Conservation (phyloP, 1,139 yeast genomes). For the Suhomyces bokatorum region DNA sequence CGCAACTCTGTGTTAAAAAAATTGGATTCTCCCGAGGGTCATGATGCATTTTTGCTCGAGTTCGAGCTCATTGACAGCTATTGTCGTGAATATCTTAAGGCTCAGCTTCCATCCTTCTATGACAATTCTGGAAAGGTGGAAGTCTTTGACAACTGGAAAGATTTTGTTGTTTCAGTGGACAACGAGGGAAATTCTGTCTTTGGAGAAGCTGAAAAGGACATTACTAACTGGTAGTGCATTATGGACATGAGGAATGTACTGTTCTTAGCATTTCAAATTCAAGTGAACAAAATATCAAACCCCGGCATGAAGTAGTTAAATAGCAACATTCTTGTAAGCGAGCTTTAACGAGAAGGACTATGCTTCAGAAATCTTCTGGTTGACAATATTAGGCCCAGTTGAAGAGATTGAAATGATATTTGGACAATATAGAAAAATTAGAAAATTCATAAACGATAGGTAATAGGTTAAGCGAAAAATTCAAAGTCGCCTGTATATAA, state of each 20-base stretch:
- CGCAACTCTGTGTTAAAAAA: constrained; percentile 68
- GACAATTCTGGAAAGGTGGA: constrained; percentile 47
- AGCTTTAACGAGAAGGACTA: too few species aligned
- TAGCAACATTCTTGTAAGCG: too few species aligned
- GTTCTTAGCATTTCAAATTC: too few species aligned
- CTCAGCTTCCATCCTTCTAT: constrained; percentile 58
- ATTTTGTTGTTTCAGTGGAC: constrained; percentile 36
- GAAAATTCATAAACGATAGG: too few species aligned
- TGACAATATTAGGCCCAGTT: too few species aligned
- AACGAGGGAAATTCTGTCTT: constrained; percentile 73
- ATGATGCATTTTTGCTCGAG: constrained; percentile 92
- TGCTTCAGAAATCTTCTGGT: too few species aligned
- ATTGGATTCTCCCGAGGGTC: constrained; percentile 94
- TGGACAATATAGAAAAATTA: too few species aligned
- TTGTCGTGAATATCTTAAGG: constrained; percentile 63
- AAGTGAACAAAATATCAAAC: too few species aligned
- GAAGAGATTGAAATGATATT: too few species aligned
- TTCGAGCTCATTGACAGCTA: constrained; percentile 77
- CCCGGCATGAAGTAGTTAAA: too few species aligned
- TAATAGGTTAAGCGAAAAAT: too few species aligned
- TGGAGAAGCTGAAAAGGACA: constrained; percentile 88
- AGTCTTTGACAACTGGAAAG: constrained; percentile 54
- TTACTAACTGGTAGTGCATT: constrained; percentile 71
- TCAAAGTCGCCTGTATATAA: too few species aligned
- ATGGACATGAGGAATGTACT: neutral